A percentile compares a stretch with the other conserved stretches of the same genome.
Evolutionary conservation across 495 filamentous ascomycete genomes (phyloP).

Genomic region (Annulohypoxylon nitens): DNA sequence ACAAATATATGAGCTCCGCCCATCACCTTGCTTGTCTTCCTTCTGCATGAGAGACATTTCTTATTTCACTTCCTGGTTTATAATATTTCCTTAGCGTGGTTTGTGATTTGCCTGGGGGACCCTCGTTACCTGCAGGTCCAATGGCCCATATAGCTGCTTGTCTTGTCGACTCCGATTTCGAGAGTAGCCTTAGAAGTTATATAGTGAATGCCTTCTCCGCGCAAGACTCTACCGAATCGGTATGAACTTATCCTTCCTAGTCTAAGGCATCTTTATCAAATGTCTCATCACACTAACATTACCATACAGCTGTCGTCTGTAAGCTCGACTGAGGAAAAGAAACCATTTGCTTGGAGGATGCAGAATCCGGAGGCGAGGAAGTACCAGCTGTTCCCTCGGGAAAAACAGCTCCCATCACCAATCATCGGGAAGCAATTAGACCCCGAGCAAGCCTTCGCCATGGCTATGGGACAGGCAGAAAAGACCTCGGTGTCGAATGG

Average conservation of each 20-base stretch:
- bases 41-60: slow-evolving; percentile 19
- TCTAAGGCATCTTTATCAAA: slow-evolving; percentile 20
- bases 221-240: slow-evolving; percentile 60
- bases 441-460: slow-evolving; percentile 62
- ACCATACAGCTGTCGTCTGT: slow-evolving; percentile 42
- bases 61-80: slow-evolving; percentile 47
- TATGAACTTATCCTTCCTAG: slow-evolving; percentile 45
- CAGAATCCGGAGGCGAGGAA: slow-evolving; percentile 62
- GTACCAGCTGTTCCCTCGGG: slow-evolving; percentile 67
- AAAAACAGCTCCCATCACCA: slow-evolving; percentile 54
- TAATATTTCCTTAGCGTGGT: slow-evolving; percentile 40
- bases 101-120: slow-evolving; percentile 44
- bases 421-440: slow-evolving; percentile 61
- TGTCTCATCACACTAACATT: slow-evolving; percentile 46
- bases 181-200: slow-evolving; percentile 59
- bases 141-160: slow-evolving; percentile 66
- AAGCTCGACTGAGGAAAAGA: slow-evolving; percentile 58
- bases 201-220: slow-evolving; percentile 61
- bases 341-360: slow-evolving; percentile 66
- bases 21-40: slow-evolving; percentile 22
- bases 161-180: slow-evolving; percentile 57
- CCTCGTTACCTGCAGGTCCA: slow-evolving; percentile 43
- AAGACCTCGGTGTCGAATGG: slow-evolving; percentile 56
- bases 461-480: slow-evolving; percentile 62
- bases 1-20: slow-evolving; percentile 34